Conservation (phyloP, 192 early-diverging fungal species). For the Gigaspora rosea region DNA sequence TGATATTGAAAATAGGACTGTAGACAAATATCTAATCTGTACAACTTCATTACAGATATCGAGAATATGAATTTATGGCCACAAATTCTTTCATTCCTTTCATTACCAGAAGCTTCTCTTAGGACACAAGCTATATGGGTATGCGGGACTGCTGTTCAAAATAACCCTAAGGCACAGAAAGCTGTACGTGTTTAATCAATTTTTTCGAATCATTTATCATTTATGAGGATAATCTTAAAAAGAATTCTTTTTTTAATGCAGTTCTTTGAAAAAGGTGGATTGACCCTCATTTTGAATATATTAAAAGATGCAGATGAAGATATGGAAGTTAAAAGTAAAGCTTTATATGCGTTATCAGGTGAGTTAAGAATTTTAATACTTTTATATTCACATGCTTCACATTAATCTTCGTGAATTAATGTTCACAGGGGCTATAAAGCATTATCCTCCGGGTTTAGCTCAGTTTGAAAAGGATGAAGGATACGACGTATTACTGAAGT, state of each 20-base stretch:
- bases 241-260: not conserved
- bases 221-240: not conserved
- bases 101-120: conserved; percentile 54
- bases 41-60: conserved; percentile 56
- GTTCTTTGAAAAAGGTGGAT: conserved; percentile 44
- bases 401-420: not conserved
- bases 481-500: conserved; percentile 43
- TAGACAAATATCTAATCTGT: not conserved
- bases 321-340: conserved; percentile 60
- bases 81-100: conserved; percentile 62
- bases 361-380: not conserved
- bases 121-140: conserved; percentile 84
- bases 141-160: conserved; percentile 90
- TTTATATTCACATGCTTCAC: not conserved
- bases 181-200: conserved; percentile 48
- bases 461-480: conserved; percentile 57
- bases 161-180: conserved; percentile 84
- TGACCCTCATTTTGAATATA: conserved; percentile 49
- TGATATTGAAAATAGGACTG: not conserved
- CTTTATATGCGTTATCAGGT: conserved; percentile 68
- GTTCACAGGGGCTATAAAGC: conserved; percentile 54
- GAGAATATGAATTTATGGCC: conserved; percentile 89
- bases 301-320: conserved; percentile 44
- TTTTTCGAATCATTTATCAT: not conserved
- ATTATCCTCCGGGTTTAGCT: conserved; percentile 53